phyloP scores from a whole-genome alignment of 192 early-diverging fungal species.

The Neocallimastix lanati region DNA sequence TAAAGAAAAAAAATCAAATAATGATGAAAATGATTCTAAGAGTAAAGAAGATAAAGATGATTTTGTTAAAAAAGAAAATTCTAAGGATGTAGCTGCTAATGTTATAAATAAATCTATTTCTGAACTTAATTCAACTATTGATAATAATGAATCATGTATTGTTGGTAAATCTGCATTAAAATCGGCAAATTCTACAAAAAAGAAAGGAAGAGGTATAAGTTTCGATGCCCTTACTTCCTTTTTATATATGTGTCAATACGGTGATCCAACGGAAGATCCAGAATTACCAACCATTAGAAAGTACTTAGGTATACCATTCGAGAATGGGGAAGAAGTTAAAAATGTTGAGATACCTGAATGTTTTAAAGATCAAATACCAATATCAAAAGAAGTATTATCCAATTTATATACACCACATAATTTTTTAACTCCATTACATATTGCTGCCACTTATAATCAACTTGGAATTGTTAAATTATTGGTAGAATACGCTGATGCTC shows the following conservation, averaged over 20 bases:
- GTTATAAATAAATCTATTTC: too few relatives aligned
- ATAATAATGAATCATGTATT: too few relatives aligned
- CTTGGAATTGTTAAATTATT: slow-evolving; percentile 9
- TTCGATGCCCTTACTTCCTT: slow-evolving; percentile 17
- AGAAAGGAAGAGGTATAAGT: slow-evolving; percentile 6
- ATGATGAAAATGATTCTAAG: not conserved
- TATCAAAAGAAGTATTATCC: not conserved
- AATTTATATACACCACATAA: not conserved
- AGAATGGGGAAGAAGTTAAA: not conserved
- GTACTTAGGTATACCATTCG: not conserved
- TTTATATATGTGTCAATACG: slow-evolving; percentile 17
- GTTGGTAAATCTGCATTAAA: not conserved
- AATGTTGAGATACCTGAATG: not conserved
- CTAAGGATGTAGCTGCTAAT: not conserved
- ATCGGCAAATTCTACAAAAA: not conserved
- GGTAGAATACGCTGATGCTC: slow-evolving; percentile 5
- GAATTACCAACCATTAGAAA: slow-evolving; percentile 1
- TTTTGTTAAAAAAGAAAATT: not conserved
- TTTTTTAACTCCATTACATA: not conserved
- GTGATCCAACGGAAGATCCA: slow-evolving; percentile 2
- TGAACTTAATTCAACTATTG: too few relatives aligned
- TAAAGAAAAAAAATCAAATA: not conserved
- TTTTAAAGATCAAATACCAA: not conserved
- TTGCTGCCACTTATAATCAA: not conserved
- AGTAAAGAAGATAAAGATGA: not conserved